Evolutionary conservation across 1,284 basidiomycete species (phyloP).

Genomic region (Omphalotus olearius): DNA sequence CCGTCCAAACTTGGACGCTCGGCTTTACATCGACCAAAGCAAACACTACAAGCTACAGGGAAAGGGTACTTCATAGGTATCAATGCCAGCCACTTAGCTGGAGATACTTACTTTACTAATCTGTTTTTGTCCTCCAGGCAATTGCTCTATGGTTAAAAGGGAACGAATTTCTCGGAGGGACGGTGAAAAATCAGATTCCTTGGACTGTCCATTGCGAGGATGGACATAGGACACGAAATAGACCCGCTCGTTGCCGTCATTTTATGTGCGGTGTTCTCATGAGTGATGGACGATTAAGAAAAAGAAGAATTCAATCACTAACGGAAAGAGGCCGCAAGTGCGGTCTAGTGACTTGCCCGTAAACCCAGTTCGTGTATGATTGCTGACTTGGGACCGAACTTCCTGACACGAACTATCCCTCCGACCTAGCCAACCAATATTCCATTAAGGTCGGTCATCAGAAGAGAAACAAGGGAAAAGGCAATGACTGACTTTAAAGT

Average conservation of each 20-base stretch:
- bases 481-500: conserved; percentile 3
- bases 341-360: conserved; percentile 6
- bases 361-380: conserved; percentile 7
- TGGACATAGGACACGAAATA: conserved; percentile 7
- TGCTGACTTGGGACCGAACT: neutral
- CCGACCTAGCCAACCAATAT: conserved; percentile 1
- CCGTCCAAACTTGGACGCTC: neutral
- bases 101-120: too few relatives aligned
- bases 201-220: conserved; percentile 1
- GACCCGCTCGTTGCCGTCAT: neutral
- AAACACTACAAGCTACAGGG: neutral
- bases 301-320: neutral
- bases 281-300: neutral
- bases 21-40: neutral
- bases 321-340: neutral
- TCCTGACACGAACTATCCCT: conserved; percentile 3
- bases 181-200: conserved; percentile 3
- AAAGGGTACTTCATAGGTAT: too few relatives aligned
- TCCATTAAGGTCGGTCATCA: neutral
- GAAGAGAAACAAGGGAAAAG: too few relatives aligned
- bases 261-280: neutral
- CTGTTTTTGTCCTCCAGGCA: too few relatives aligned
- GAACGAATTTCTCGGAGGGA: conserved; percentile 1
- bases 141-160: neutral
- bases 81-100: too few relatives aligned